Conservation (phyloP, 2,329 filamentous ascomycete species). For the Fusarium anthophilum region DNA sequence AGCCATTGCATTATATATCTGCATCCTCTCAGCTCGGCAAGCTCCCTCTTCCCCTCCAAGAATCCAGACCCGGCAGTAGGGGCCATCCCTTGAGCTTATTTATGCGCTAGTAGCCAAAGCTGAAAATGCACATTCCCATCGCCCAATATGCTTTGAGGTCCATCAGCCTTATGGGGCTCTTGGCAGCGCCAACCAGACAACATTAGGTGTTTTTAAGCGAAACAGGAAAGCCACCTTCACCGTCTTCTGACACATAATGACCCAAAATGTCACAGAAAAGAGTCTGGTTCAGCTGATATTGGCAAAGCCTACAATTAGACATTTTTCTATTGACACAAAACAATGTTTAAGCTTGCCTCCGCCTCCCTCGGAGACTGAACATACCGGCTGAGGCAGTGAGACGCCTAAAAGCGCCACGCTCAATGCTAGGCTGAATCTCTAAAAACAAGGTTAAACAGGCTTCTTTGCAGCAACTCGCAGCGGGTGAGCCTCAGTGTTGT, state of each 20-base stretch:
- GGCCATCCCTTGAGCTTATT: neutral
- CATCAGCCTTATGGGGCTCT: conserved; percentile 9
- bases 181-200: neutral
- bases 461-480: conserved; percentile 41
- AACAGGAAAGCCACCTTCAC: neutral
- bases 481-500: conserved; percentile 66
- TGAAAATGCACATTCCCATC: neutral
- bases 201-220: neutral
- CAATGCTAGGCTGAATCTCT: conserved; percentile 2
- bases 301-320: neutral
- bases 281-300: neutral
- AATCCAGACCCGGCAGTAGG: neutral
- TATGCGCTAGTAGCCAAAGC: neutral
- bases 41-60: neutral
- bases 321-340: neutral
- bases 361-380: neutral
- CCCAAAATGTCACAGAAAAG: neutral
- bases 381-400: neutral
- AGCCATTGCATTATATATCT: neutral
- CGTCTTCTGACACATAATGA: neutral
- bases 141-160: neutral
- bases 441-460: conserved; percentile 25
- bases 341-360: neutral
- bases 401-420: neutral
- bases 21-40: neutral